Evolutionary conservation across 805 yeast species (phyloP).

Genomic region (Danielia reshetovae): DNA sequence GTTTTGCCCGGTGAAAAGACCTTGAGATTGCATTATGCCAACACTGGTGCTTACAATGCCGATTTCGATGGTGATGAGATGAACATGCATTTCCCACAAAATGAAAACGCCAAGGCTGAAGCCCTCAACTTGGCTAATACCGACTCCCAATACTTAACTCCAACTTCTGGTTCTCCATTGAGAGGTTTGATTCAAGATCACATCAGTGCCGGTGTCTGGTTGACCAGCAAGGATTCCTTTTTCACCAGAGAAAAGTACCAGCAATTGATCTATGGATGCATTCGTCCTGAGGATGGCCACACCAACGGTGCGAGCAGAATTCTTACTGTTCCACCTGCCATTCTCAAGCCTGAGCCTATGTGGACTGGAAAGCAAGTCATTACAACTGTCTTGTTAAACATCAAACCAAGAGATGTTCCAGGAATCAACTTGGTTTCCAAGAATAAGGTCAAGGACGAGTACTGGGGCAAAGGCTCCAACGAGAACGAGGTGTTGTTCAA

Average conservation of each 20-base stretch:
- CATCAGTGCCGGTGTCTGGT: conserved; percentile 98
- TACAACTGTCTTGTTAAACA: conserved; percentile 83
- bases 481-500: conserved; percentile 86
- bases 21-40: conserved; percentile 93
- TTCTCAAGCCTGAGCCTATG: conserved; percentile 78
- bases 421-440: conserved; percentile 82
- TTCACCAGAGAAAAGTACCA: conserved; percentile 91
- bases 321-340: conserved; percentile 83
- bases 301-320: conserved; percentile 62
- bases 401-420: conserved; percentile 82
- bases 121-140: conserved; percentile 94
- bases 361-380: conserved; percentile 99
- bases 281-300: conserved; percentile 97
- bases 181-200: conserved; percentile 99
- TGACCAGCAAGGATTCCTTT: conserved; percentile 87
- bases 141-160: conserved; percentile 95
- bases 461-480: conserved; percentile 82
- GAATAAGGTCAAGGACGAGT: conserved; percentile 89
- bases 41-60: conserved; percentile 98
- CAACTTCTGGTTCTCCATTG: conserved; percentile 96
- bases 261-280: conserved; percentile 88
- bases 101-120: conserved; percentile 95
- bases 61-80: conserved; percentile 99
- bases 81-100: conserved; percentile 99
- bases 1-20: conserved; percentile 98